Base-by-base conservation (phyloP, 192 early-diverging fungal genomes). In the Spizellomyces punctatus region DNA sequence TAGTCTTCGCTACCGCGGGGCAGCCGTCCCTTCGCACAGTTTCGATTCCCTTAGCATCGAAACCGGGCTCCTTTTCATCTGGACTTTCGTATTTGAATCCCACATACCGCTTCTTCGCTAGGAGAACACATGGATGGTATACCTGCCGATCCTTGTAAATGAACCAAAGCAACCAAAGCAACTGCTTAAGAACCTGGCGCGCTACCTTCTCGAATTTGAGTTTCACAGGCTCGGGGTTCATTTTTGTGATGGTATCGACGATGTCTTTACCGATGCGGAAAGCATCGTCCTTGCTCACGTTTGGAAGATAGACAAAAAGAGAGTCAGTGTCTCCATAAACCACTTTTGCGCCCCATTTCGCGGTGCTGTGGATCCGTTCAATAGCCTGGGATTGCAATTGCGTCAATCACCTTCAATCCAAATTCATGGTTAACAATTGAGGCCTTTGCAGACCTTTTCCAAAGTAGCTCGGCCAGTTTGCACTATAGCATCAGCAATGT, bases 31-130 rank as follows among this genome's bases (percentile, higher is more conserved):
- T 79, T 43, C 95, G 83, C 12, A 98, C 92, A 8, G 94, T 96
- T 78, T 98, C 96, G 64, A 96, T 95, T 2, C 96, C 96, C 76
- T 98, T 98, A 46, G 91, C 94, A 68, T 98, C 96, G 88, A 97
- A 91, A 10, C 81, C 81, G 1, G 93, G 92, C 56, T 88, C 87
- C 4, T 59, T 80, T 61, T 94, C 88, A 5, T 85, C 76, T 8
- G 67, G 64, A 1, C 73, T 79, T 71, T 93, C 91, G 75, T 83
- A 96, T 77, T 89, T 93, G 81, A 88, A 91, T 0, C 96, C 96
- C 6, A 93, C 92, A 69, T 98, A 98, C 27, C 95, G 83, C 77
- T 97, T 98, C 73, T 97, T 97, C n/a, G 95, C 87, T 16, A 95
- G 78, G 63, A 98, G 66, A 5, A 98, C 79, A 67, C 91, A 93